phyloP scores from a whole-genome alignment of 345 rosid species.

The Bretschneidera sinensis region DNA sequence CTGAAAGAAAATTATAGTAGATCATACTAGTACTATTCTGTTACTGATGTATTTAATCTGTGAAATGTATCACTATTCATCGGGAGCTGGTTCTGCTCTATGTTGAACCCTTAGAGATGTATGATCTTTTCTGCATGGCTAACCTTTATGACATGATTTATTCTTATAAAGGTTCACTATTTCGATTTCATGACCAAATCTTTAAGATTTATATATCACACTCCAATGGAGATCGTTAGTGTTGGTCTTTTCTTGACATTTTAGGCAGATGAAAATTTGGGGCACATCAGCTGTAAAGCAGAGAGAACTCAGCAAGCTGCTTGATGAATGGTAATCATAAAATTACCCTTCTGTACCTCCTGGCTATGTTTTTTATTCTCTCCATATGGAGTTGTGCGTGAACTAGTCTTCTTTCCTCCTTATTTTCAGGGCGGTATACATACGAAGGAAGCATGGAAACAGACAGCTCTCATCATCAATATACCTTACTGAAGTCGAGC shows the following conservation, averaged over 20 bases:
- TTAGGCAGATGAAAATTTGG: conserved; percentile 92
- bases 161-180: no score
- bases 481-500: conserved; percentile 91
- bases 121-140: no score
- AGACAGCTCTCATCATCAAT: conserved; percentile 63
- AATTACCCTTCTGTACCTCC: conserved; percentile 16
- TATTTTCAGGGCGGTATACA: conserved; percentile 64
- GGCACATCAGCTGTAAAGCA: conserved; percentile 80
- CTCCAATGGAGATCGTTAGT: neutral
- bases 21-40: neutral
- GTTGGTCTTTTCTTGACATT: neutral
- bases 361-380: conserved; percentile 10
- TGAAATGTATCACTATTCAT: neutral
- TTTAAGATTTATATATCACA: neutral
- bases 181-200: neutral
- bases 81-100: neutral
- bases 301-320: conserved; percentile 78
- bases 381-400: neutral
- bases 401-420: conserved; percentile 1
- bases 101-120: no score
- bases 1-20: neutral
- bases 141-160: no score
- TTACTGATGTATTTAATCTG: neutral
- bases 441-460: conserved; percentile 64
- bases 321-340: conserved; percentile 82